Base-by-base conservation (phyloP, 257 asterid species). In the Coffea canephora region DNA sequence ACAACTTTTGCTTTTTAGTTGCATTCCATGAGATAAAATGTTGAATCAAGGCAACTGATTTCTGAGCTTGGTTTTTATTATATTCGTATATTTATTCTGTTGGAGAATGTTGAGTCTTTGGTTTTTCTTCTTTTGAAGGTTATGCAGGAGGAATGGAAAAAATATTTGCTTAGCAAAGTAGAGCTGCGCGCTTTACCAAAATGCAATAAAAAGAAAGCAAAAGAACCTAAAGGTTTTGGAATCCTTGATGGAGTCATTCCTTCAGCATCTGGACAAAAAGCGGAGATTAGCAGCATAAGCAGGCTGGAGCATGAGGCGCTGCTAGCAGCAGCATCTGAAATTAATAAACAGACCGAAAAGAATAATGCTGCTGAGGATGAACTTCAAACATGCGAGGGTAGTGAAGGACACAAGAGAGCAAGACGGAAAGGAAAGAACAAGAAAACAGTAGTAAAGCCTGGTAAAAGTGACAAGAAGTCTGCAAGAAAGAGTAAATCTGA, bases 161-260 rank as follows among this genome's bases (percentile, higher is more conserved):
- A 93, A 70, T 95, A 93, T 88, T 87, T 95, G 90, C 90, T 89
- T 67, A 92, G 99, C 88, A 95, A 95, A 89, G 96, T 95, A 79
- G 94, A 95, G 89, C 85, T 95, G 87, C 93, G 91, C 76, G 89
- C 97, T 77, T 87, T 95, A 83, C 98, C 98, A 83, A 95, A 95
- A 83, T 79, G 39, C 76, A 85, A 73, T 76, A 91, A 90, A 84
- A 93, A 93, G 97, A 95, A 95, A 82, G 83, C 90, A 43, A 93
- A 93, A 86, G 87, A 88, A 77, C 87, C 92, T 69, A 95, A 93
- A 87, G 99, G 99, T 77, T 88, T 93, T 80, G 99, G 99, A 77
- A 85, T 95, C 81, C 97, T 93, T 69, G 89, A 92, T 82, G 99
- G 99, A 77, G 89, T 87, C 54, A 78, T 84, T 79, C 93, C 94